Evolutionary conservation across 768 basidiomycete species (phyloP).

Genomic region (Trametes cingulata): DNA sequence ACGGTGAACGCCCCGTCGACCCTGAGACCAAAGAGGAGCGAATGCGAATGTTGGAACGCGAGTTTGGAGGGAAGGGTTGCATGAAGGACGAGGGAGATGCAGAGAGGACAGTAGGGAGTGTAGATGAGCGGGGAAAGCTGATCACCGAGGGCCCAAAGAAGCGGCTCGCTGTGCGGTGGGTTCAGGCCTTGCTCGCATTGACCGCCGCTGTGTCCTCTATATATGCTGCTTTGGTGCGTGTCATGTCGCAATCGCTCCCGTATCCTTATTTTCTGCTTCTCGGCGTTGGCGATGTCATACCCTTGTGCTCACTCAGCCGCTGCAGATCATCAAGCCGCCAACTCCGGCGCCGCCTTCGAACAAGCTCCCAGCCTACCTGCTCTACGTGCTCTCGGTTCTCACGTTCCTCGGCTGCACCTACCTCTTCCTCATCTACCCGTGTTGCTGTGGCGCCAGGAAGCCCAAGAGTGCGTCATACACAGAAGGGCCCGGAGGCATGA

Average conservation of each 20-base stretch:
- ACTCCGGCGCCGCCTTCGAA: constrained; percentile 55
- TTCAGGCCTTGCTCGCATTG: constrained; percentile 52
- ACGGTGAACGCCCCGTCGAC: constrained; percentile 45
- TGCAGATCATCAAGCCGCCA: constrained; percentile 55
- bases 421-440: constrained; percentile 59
- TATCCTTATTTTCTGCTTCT: not conserved
- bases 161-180: constrained; percentile 47
- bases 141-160: constrained; percentile 66
- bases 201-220: constrained; percentile 56
- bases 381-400: constrained; percentile 58
- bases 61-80: constrained; percentile 49
- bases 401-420: constrained; percentile 53
- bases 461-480: constrained; percentile 21
- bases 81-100: constrained; percentile 43
- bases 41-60: constrained; percentile 68
- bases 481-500: constrained; percentile 42
- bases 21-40: constrained; percentile 64
- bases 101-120: constrained; percentile 56
- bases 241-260: not conserved
- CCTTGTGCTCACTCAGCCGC: constrained; percentile 3
- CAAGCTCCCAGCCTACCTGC: constrained; percentile 53
- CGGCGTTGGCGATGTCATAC: not conserved
- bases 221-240: constrained; percentile 62
- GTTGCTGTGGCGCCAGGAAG: constrained; percentile 45
- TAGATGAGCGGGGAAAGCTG: constrained; percentile 56